Evolutionary conservation across 768 basidiomycete genomes (phyloP).

Genomic region (Daedaleopsis sinensis): DNA sequence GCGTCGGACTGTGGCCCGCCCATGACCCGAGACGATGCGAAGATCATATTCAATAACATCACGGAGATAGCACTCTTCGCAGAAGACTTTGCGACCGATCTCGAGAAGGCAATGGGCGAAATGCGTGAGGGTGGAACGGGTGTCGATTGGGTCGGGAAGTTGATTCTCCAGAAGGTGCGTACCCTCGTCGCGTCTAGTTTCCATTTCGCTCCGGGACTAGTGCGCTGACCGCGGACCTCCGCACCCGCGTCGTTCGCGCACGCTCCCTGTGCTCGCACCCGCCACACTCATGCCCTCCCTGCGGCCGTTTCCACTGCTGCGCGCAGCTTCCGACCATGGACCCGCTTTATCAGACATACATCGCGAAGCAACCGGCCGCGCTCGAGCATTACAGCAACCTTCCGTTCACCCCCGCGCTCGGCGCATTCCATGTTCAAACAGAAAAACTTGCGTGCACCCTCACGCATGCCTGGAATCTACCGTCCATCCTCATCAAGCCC

Average conservation of each 20-base stretch:
- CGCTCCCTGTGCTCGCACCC: no score
- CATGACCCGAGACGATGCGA: conserved; percentile 71
- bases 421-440: conserved; percentile 67
- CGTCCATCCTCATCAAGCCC: conserved; percentile 95
- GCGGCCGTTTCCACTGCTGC: not conserved
- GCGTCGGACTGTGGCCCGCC: conserved; percentile 55
- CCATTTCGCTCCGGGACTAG: conserved; percentile 7
- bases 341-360: conserved; percentile 76
- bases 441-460: conserved; percentile 66
- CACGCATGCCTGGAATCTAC: conserved; percentile 90
- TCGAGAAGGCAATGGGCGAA: conserved; percentile 68
- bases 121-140: conserved; percentile 65
- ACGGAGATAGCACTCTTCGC: conserved; percentile 74
- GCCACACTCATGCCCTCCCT: not conserved
- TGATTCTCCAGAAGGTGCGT: conserved; percentile 73
- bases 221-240: conserved; percentile 9
- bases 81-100: conserved; percentile 61
- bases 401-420: conserved; percentile 57
- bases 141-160: conserved; percentile 68
- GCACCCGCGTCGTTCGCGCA: not conserved
- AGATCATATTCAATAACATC: conserved; percentile 78
- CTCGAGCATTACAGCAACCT: conserved; percentile 64
- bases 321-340: conserved; percentile 70
- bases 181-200: conserved; percentile 1
- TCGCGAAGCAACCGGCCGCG: conserved; percentile 77